Conservation (phyloP, 495 filamentous ascomycete species). For the Aspergillus avenaceus region DNA sequence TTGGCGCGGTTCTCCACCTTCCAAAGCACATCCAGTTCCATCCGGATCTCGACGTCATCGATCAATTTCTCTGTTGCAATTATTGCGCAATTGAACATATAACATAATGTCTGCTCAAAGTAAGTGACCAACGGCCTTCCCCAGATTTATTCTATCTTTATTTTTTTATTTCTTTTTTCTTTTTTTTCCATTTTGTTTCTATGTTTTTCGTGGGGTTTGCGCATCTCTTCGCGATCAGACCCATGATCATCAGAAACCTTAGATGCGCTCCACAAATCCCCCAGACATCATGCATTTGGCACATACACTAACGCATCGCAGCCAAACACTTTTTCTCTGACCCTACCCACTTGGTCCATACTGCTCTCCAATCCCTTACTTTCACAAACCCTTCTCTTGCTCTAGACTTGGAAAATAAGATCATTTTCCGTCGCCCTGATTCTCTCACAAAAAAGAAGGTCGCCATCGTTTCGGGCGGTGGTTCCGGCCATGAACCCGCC, state of each 20-base stretch:
- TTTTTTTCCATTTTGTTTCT: background rate
- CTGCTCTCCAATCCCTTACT: slow-evolving; percentile 72
- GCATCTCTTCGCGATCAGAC: background rate
- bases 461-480: slow-evolving; percentile 83
- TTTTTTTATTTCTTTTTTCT: background rate
- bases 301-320: slow-evolving; percentile 17
- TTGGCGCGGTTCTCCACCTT: background rate
- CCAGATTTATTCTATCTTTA: background rate
- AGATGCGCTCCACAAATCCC: slow-evolving; percentile 12
- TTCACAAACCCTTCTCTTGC: slow-evolving; percentile 82
- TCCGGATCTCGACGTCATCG: slow-evolving; percentile 1
- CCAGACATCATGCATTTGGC: slow-evolving; percentile 5
- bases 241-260: slow-evolving; percentile 6
- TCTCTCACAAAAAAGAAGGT: slow-evolving; percentile 53
- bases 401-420: slow-evolving; percentile 77
- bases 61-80: background rate
- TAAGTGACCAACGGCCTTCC: background rate
- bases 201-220: background rate
- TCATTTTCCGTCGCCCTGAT: slow-evolving; percentile 72
- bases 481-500: slow-evolving; percentile 88
- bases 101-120: slow-evolving; percentile 1
- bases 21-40: background rate
- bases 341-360: slow-evolving; percentile 72
- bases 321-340: slow-evolving; percentile 93
- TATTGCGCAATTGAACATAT: background rate